phyloP scores from a whole-genome alignment of 2,329 filamentous ascomycete genomes.

The Sphaerulina vaccinii region DNA sequence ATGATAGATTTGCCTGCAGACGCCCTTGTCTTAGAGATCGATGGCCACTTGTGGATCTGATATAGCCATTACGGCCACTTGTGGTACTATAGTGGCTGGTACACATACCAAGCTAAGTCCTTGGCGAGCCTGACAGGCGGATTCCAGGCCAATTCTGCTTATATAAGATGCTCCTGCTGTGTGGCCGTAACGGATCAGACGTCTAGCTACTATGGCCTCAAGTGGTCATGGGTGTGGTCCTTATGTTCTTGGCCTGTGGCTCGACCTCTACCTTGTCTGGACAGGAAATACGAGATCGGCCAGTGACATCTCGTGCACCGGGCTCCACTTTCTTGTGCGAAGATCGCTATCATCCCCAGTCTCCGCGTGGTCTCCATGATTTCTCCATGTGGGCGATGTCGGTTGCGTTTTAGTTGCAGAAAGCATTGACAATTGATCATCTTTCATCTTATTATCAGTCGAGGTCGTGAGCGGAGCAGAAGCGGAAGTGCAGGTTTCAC shows the following conservation, averaged over 20 bases:
- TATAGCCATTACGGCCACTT: too few species aligned
- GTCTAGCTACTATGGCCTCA: too few species aligned
- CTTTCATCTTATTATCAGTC: neutral
- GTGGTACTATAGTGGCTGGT: too few species aligned
- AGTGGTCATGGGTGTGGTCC: too few species aligned
- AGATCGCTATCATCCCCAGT: neutral
- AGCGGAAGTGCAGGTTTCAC: neutral
- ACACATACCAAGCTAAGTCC: too few species aligned
- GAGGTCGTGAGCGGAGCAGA: neutral
- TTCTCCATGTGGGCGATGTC: neutral
- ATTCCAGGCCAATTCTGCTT: too few species aligned
- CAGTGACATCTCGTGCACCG: neutral
- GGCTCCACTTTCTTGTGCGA: neutral
- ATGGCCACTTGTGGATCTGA: too few species aligned
- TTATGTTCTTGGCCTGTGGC: too few species aligned
- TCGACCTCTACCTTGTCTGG: too few species aligned
- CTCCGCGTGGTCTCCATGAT: neutral
- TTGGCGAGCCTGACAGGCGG: too few species aligned
- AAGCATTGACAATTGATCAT: neutral
- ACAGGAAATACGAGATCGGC: neutral
- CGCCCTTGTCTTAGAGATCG: neutral
- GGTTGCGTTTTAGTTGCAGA: neutral
- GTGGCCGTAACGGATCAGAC: too few species aligned
- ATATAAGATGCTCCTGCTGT: too few species aligned
- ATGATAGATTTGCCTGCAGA: neutral